Evolutionary conservation across 2,329 filamentous ascomycete genomes (phyloP), one percentile per base, ranked within the genome.

Genomic region (Samsoniella hepiali): DNA sequence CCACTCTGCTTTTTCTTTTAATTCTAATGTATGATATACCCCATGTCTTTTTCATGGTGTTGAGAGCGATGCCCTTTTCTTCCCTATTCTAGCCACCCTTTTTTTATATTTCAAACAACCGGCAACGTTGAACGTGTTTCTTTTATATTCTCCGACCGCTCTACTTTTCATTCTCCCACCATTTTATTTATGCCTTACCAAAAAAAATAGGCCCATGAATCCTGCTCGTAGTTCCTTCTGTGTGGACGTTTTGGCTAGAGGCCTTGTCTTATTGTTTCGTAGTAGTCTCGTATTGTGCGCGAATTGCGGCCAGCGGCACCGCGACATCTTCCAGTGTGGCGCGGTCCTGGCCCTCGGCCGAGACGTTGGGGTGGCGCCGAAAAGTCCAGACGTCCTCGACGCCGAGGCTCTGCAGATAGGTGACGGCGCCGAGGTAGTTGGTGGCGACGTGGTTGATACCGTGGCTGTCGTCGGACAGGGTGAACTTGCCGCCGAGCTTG

Each of bases 401-500:
- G 5, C 87, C 88, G 13, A 91, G 77, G 64, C 79, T 82, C 67
- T 86, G 82, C 63, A 96, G 78, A 73, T 91, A 97, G 1, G 84
- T 81, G 64, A 96, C 76, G 5, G 90, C 86, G 47, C 84, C 84
- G 53, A 74, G 72, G 77, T 95, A 98, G 73, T 96, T 94, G 58
- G 91, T 88, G n/a, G 88, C 92, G 5, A 99, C 84, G 73, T 99
- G 94, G 2, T 85, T 89, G 64, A 92, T 84, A 45, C 91, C 91
- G 78, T 99, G 95, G 74, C 93, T 97, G 76, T 99, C 95, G 74
- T 99, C 95, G 7, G 91, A 97, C 69, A 99, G 83, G 60, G 92
- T 96, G 76, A 98, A 96, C 65, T 84, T 85, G 31, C 95, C 93
- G 31, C 88, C 88, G 70, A 91, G 82, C 8, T 76, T 77, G 61